phyloP scores from a whole-genome alignment of 2,329 filamentous ascomycete species.

The Zymoseptoria tritici region DNA sequence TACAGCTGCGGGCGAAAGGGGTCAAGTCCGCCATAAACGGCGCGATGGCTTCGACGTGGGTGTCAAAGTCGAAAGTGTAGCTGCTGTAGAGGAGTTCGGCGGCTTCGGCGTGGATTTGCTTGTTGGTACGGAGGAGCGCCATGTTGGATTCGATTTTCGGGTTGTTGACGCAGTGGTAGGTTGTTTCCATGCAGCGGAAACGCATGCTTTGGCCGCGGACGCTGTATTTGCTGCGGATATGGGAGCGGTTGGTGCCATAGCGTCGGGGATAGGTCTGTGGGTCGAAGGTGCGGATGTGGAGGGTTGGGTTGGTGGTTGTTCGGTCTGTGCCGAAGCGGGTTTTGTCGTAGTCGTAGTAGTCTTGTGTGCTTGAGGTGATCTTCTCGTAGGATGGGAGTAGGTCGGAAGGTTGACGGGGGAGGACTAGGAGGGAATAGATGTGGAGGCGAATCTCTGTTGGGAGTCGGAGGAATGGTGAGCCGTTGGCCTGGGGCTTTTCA shows the following conservation, averaged over 20 bases:
- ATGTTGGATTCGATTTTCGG: constrained; percentile 29
- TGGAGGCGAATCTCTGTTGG: constrained; percentile 41
- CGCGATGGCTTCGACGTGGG: constrained; percentile 52
- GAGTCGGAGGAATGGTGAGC: constrained; percentile 35
- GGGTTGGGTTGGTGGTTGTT: constrained; percentile 19
- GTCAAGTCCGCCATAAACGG: constrained; percentile 55
- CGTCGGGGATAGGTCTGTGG: constrained; percentile 27
- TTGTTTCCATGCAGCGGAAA: constrained; percentile 42
- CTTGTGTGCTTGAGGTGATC: constrained; percentile 29
- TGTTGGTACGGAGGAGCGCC: constrained; percentile 26
- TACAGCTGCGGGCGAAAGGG: constrained; percentile 36
- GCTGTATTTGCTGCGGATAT: constrained; percentile 33
- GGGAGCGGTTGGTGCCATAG: constrained; percentile 17
- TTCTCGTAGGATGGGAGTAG: constrained; percentile 27
- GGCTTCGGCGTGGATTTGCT: constrained; percentile 49
- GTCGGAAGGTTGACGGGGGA: constrained; percentile 25
- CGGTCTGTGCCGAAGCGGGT: constrained; percentile 14
- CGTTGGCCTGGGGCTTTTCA: constrained; percentile 1
- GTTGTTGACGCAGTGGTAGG: constrained; percentile 46
- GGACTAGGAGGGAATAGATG: constrained; percentile 41
- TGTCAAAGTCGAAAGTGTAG: constrained; percentile 54
- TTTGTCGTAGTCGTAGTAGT: constrained; percentile 37
- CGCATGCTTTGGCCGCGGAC: constrained; percentile 37
- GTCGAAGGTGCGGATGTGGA: constrained; percentile 40
- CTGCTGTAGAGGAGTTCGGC: constrained; percentile 48